phyloP scores from a whole-genome alignment of 2,329 filamentous ascomycete species.

The Penicillium crustosum region DNA sequence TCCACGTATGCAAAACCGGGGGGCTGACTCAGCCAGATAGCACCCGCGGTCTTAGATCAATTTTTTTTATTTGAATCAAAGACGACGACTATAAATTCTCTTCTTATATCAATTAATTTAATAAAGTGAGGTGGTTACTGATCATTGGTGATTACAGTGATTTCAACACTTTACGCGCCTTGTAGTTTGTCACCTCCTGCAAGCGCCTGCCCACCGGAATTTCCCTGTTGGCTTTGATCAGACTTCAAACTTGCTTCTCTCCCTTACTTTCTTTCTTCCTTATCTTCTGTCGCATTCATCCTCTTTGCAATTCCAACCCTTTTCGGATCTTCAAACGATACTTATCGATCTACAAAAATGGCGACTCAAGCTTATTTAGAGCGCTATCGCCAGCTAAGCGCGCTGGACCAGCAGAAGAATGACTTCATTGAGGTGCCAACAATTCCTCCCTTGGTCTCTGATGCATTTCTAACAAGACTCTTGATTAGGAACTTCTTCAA shows the following conservation, averaged over 20 bases:
- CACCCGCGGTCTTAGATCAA: constrained; percentile 9
- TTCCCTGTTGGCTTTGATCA: constrained; percentile 8
- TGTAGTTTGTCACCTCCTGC: constrained; percentile 16
- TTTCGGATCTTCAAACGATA: not conserved
- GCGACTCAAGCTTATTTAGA: constrained; percentile 38
- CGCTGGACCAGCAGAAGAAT: constrained; percentile 49
- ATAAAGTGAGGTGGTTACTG: not conserved
- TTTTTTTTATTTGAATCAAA: constrained; percentile 11
- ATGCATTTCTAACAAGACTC: constrained; percentile 20
- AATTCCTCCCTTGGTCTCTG: constrained; percentile 8
- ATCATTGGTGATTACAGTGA: not conserved
- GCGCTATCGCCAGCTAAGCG: constrained; percentile 47
- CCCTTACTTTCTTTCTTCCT: constrained; percentile 9
- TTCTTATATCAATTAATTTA: constrained; percentile 10
- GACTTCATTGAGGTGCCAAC: constrained; percentile 48
- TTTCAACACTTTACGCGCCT: constrained; percentile 12
- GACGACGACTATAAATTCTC: constrained; percentile 1
- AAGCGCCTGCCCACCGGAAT: constrained; percentile 17
- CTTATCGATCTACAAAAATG: constrained; percentile 24
- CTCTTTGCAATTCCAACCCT: not conserved
- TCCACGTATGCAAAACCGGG: constrained; percentile 31
- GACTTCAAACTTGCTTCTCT: constrained; percentile 9
- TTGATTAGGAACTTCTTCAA: constrained; percentile 46
- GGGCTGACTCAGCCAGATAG: constrained; percentile 24
- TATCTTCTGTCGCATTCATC: constrained; percentile 9